Evolutionary conservation across 495 filamentous ascomycete genomes (phyloP), one percentile per base, ranked within the genome.

Genomic region (Thermochaetoides thermophila): DNA sequence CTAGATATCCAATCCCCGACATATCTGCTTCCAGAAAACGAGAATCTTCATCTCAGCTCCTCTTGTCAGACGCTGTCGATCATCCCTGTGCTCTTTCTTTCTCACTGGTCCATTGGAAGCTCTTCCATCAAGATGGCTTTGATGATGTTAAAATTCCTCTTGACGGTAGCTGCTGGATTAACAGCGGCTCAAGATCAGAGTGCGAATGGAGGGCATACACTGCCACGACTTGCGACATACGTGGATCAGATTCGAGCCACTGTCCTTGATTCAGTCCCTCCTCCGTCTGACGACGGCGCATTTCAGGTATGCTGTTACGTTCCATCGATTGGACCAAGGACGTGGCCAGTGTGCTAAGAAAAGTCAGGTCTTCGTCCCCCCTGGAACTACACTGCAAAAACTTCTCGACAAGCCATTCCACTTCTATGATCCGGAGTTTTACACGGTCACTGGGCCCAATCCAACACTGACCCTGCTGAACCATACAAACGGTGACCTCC

Each of bases 381-480:
- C 47, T n/a, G 49, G 47, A 31, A 42, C 50, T 14, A 53, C 50
- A 13, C 32, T 41, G 5, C 44, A 44, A 21, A 42, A 37, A 5
- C 45, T 64, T 9, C 25, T 29, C 1, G 52, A 49, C 8, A 56
- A 53, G 36, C 62, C 62, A 1, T 66, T 66, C 35, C 62, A 66
- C 36, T 44, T 64, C 27, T 64, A 63, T 31, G 53, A 64, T 18
- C 52, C 55, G 6, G 60, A 57, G 24, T 66, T 66, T 27, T 46
- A 55, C 17, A 49, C 55, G 17, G 53, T 66, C 27, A 44, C 64
- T 17, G 62, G 62, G 0, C 17, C 49, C 2, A 58, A 60, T 28
- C 60, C 62, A 1, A 59, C 57, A 0, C 43, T 66, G 28, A 64
- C 62, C 4, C 49, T 64, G 15, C 49, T 66, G 9, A 59, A 48